phyloP scores from a whole-genome alignment of 2,329 filamentous ascomycete genomes.

The Xylariomycetidae sp. region DNA sequence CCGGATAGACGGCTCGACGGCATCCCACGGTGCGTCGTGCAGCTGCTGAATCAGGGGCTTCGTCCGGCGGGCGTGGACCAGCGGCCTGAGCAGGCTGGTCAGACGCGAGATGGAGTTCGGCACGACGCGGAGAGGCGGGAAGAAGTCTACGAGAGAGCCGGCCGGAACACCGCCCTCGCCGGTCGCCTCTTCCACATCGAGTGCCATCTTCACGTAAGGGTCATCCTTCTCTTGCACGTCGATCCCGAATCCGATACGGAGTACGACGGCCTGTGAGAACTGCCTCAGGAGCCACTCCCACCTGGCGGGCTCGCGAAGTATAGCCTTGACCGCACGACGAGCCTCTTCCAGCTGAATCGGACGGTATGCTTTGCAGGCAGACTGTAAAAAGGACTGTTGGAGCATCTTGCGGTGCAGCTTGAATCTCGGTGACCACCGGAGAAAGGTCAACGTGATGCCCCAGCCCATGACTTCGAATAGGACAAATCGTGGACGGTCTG shows the following conservation, averaged over 20 bases:
- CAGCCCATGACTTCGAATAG: constrained; percentile 37
- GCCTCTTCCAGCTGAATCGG: constrained; percentile 16
- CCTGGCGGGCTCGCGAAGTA: constrained; percentile 4
- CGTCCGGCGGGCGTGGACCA: constrained; percentile 8
- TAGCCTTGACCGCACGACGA: constrained; percentile 6
- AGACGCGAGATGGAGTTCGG: constrained; percentile 3
- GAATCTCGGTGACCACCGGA: constrained; percentile 37
- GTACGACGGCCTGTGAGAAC: constrained; percentile 10
- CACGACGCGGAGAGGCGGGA: constrained; percentile 7
- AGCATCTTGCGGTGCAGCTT: constrained; percentile 39
- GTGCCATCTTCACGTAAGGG: constrained; percentile 9
- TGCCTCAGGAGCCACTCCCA: constrained; percentile 9
- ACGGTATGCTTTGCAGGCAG: constrained; percentile 28
- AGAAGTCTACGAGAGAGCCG: constrained; percentile 10
- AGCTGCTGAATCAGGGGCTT: constrained; percentile 6
- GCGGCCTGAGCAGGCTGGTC: constrained; percentile 6
- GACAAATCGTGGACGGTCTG: constrained; percentile 40
- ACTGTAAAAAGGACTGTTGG: constrained; percentile 38
- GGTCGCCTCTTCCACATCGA: constrained; percentile 11
- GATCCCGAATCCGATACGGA: constrained; percentile 12
- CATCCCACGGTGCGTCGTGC: constrained; percentile 10
- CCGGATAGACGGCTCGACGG: constrained; percentile 7
- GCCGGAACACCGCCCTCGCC: constrained; percentile 10
- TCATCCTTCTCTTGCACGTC: constrained; percentile 10
- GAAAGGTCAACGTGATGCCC: constrained; percentile 41